Evolutionary conservation across 768 basidiomycete species (phyloP), one percentile per base, ranked within the genome.

Genomic region (Trichaptum fuscoviolaceum): DNA sequence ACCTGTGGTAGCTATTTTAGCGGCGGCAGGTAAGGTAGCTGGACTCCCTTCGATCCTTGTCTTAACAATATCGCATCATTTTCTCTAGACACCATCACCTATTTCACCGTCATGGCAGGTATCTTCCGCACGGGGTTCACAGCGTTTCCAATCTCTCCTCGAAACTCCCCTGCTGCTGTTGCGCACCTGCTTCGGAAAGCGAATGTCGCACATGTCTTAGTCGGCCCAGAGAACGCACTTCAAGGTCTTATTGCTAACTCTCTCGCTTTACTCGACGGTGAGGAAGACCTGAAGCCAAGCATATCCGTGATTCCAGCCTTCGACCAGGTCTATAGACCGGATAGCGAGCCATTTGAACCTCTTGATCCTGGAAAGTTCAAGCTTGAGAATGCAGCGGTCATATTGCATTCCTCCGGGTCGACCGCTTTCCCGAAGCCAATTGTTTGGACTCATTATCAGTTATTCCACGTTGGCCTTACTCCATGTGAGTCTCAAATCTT

Each of bases 111-210:
- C 27, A 59, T 69, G 7, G n/a, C 70, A 27, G 71, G 73, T 15
- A 58, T 72, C 17, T 59, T 73, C 12, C 65, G 70, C 18, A 67
- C 70, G 12, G 72, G 70, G 12, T 70, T n/a, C 25, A 58, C 57
- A 2, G 25, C 64, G 0, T 72, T 72, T 62, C 67, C 67, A 1
- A 58, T 72, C 63, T 76, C 78, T 5, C 69, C 71, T 2, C 71
- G 77, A 2, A 78, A 78, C 68, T 77, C 80, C 10, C 72, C 71
- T 35, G 69, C 68, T 17, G 79, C 77, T 0, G 69, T 82, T 8
- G 74, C 72, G 0, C 78, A 81, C 68, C 72, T 82, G 2, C 68
- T 80, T 9, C 58, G 61, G n/a, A 65, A 67, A 61, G 74, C 69
- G 7, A 67, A 68, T 2, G 68, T 69, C 2, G 69, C 65, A 0